Conservation (phyloP, 1,284 basidiomycete genomes). For the Heliocybe sulcata region DNA sequence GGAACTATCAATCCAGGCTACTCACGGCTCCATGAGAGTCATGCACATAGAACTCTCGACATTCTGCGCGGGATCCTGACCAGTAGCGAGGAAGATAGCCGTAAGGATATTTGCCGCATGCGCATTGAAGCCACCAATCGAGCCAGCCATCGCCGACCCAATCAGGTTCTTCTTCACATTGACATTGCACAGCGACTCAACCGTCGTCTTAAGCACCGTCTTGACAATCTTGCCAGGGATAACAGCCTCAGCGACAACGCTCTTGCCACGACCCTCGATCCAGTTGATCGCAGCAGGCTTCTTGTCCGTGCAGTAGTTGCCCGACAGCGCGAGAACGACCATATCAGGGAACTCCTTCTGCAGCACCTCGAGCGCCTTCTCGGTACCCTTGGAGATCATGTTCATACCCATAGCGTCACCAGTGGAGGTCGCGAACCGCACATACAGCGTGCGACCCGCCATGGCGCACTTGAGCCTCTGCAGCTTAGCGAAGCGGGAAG, state of each 20-base stretch:
- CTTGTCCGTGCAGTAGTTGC: constrained; percentile 99
- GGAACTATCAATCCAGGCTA: constrained; percentile 18
- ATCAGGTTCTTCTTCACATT: constrained; percentile 98
- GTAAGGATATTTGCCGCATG: constrained; percentile 98
- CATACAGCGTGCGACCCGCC: constrained; percentile 88
- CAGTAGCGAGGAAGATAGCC: constrained; percentile 92
- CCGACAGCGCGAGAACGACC: constrained; percentile 89
- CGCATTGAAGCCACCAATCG: constrained; percentile 96
- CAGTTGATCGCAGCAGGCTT: constrained; percentile 99
- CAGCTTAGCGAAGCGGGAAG: constrained; percentile 84
- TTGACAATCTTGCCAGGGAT: constrained; percentile 87
- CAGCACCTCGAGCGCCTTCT: constrained; percentile 87
- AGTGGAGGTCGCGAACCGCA: constrained; percentile 93
- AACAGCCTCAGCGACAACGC: constrained; percentile 93
- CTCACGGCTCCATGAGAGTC: constrained; percentile 96
- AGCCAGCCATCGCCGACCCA: constrained; percentile 97
- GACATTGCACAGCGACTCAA: constrained; percentile 84
- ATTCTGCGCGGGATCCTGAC: constrained; percentile 98
- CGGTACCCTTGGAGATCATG: constrained; percentile 96
- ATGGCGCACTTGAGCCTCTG: constrained; percentile 80
- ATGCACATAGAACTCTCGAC: constrained; percentile 99
- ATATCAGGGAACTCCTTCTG: constrained; percentile 85
- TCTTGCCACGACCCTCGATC: constrained; percentile 99
- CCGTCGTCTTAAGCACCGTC: constrained; percentile 93
- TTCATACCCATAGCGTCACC: constrained; percentile 99